phyloP scores from a whole-genome alignment of 768 basidiomycete genomes.

The Hericium coralloides region DNA sequence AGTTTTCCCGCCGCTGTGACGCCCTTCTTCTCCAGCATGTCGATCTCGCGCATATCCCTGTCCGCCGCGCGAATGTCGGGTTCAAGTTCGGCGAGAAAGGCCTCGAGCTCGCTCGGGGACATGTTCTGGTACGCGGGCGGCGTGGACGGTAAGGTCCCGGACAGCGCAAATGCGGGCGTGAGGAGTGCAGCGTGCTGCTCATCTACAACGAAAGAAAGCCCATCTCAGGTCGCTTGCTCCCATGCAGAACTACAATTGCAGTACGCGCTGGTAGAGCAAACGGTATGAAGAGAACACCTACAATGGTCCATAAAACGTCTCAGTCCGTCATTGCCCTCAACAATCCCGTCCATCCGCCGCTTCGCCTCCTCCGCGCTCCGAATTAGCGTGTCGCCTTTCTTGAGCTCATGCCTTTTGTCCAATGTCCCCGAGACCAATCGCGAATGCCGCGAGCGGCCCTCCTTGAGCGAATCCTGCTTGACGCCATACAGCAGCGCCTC shows the following conservation, averaged over 20 bases:
- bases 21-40: slow-evolving; percentile 58
- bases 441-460: neutral
- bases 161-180: slow-evolving; percentile 67
- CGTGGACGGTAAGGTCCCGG: slow-evolving; percentile 41
- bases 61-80: slow-evolving; percentile 78
- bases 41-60: slow-evolving; percentile 73
- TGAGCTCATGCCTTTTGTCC: slow-evolving; percentile 33
- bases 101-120: slow-evolving; percentile 60
- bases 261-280: no score
- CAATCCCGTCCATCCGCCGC: slow-evolving; percentile 41
- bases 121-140: slow-evolving; percentile 54
- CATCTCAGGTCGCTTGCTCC: no score
- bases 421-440: slow-evolving; percentile 20
- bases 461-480: slow-evolving; percentile 29
- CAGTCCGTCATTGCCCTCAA: slow-evolving; percentile 63
- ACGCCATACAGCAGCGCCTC: slow-evolving; percentile 70
- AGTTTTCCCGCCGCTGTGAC: slow-evolving; percentile 68
- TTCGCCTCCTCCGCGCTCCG: slow-evolving; percentile 56
- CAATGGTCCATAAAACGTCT: slow-evolving; percentile 70
- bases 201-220: slow-evolving; percentile 32
- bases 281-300: slow-evolving; percentile 24
- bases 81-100: slow-evolving; percentile 71
- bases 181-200: slow-evolving; percentile 69
- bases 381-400: slow-evolving; percentile 46
- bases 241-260: neutral